These are phyloP conservation scores for Lactarius akahatsu DNA, from an alignment of 768 basidiomycete species.

Conservation along the genomic window DNA sequence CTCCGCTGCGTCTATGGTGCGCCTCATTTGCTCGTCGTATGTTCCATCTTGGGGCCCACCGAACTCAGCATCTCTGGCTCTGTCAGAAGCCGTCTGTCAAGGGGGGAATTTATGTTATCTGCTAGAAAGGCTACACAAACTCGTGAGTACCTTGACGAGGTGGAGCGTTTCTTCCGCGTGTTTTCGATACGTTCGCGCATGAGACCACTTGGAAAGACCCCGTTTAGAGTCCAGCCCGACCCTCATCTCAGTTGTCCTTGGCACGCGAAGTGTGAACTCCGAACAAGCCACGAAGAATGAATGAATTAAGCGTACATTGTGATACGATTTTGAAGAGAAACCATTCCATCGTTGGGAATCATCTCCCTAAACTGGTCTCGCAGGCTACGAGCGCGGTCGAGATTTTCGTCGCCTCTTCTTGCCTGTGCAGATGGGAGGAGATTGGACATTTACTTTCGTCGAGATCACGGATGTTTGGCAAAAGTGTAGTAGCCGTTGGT, in stretches of 20 bases:
- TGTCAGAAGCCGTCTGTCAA: slow-evolving; percentile 9
- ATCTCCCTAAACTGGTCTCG: slow-evolving; percentile 7
- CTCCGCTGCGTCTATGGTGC: neutral
- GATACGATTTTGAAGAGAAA: slow-evolving; percentile 8
- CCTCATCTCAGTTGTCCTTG: slow-evolving; percentile 1
- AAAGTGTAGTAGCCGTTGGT: neutral
- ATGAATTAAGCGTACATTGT: neutral
- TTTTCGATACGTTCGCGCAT: slow-evolving; percentile 10
- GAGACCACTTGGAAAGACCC: neutral
- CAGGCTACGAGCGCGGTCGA: neutral
- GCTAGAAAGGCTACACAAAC: neutral
- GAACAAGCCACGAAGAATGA: neutral
- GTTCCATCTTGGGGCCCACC: neutral
- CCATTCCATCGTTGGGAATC: neutral
- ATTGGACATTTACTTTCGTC: neutral
- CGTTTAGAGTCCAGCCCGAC: slow-evolving; percentile 6
- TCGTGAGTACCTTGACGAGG: slow-evolving; percentile 6
- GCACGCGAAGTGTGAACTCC: neutral
- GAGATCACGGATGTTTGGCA: too few relatives aligned
- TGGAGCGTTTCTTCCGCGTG: slow-evolving; percentile 14
- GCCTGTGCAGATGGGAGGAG: slow-evolving; percentile 7
- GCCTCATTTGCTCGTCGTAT: neutral
- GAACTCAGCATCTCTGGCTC: slow-evolving; percentile 6
- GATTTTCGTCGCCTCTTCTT: neutral
- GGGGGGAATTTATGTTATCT: neutral